These are phyloP conservation scores for Neurospora africana DNA, from an alignment of 495 filamentous ascomycete species.

Conservation along the genomic window DNA sequence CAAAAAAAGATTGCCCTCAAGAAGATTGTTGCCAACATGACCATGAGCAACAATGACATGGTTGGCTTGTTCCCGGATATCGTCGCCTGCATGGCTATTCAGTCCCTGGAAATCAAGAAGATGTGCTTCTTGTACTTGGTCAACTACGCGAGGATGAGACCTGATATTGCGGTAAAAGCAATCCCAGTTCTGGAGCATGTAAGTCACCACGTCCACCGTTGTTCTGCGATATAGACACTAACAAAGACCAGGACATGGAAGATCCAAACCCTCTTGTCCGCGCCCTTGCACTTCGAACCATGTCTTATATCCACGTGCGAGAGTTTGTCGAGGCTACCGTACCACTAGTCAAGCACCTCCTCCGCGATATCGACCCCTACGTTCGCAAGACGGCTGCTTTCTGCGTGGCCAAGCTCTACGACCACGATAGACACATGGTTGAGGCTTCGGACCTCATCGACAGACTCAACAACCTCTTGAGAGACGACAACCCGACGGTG, in stretches of 20 bases:
- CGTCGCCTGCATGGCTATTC: constrained; percentile 86
- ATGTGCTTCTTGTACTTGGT: constrained; percentile 99
- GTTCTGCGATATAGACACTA: constrained; percentile 2
- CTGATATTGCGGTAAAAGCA: constrained; percentile 88
- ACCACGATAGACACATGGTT: constrained; percentile 85
- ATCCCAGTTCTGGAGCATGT: constrained; percentile 78
- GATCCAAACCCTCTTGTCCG: constrained; percentile 88
- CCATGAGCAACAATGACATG: constrained; percentile 99
- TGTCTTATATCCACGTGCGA: constrained; percentile 93
- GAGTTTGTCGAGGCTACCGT: constrained; percentile 93
- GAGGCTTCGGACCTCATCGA: constrained; percentile 90
- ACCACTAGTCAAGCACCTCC: constrained; percentile 67
- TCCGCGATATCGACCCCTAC: constrained; percentile 86
- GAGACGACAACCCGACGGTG: constrained; percentile 95
- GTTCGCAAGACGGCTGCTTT: constrained; percentile 96
- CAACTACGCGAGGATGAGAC: constrained; percentile 91
- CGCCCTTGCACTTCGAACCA: constrained; percentile 85
- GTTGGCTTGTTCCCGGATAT: constrained; percentile 93
- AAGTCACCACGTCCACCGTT: constrained; percentile 19
- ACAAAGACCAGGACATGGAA: constrained; percentile 67
- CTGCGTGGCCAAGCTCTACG: constrained; percentile 94
- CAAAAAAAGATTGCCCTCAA: constrained; percentile 98
- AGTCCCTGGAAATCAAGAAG: constrained; percentile 97
- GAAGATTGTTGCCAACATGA: constrained; percentile 99
- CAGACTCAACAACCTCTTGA: constrained; percentile 75